Evolutionary conservation across 208 protist species (phyloP).

Genomic region (Trypanosoma brucei): DNA sequence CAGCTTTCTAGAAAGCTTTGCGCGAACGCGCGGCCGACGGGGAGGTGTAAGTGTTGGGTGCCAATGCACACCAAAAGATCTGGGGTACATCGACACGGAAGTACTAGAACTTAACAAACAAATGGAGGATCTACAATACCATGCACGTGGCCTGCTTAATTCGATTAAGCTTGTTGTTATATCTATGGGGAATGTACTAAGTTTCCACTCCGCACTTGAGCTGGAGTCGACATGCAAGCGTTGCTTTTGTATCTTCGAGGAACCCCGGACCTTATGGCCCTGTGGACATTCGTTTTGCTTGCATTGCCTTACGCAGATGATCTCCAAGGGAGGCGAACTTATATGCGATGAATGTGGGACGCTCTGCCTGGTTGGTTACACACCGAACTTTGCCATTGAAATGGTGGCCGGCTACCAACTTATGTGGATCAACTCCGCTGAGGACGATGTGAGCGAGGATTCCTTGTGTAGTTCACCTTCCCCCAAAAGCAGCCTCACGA

Average conservation of each 20-base stretch:
- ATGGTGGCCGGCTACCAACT: constrained; percentile 76
- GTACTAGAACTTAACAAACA: constrained; percentile 49
- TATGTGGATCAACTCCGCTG: constrained; percentile 10
- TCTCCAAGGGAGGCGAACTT: constrained; percentile 69
- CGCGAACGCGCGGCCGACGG: constrained; percentile 21
- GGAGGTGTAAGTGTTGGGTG: constrained; percentile 39
- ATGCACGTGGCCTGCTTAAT: constrained; percentile 54
- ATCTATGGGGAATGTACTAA: constrained; percentile 73
- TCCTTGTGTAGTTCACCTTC: constrained; percentile 1
- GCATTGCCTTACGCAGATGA: constrained; percentile 68
- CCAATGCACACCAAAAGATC: constrained; percentile 66
- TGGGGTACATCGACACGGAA: constrained; percentile 67
- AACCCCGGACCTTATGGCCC: constrained; percentile 79
- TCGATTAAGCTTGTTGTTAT: constrained; percentile 58
- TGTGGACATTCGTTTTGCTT: constrained; percentile 89
- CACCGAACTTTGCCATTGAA: constrained; percentile 73
- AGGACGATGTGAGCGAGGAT: constrained; percentile 12
- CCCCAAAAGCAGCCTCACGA: not conserved
- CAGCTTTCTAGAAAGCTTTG: constrained; percentile 62
- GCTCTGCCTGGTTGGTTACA: constrained; percentile 77
- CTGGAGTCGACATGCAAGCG: constrained; percentile 84
- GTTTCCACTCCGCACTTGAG: constrained; percentile 80
- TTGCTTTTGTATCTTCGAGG: constrained; percentile 84
- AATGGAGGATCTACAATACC: constrained; percentile 65
- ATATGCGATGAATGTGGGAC: constrained; percentile 85